phyloP scores from a whole-genome alignment of 371 early-diverging fungal species.

The Batkoa obscura region DNA sequence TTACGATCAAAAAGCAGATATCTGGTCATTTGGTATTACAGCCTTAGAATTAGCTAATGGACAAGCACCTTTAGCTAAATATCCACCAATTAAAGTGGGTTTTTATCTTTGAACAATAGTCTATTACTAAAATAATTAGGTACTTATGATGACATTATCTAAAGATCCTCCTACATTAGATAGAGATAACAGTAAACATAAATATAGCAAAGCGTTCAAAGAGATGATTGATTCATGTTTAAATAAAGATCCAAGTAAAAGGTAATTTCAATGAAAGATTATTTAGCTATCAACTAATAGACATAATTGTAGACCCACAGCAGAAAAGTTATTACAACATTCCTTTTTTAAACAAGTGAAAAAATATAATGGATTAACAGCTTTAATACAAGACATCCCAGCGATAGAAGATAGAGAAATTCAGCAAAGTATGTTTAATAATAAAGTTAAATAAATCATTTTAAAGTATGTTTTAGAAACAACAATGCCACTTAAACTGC shows the following conservation, averaged over 20 bases:
- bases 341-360: slow-evolving; percentile 66
- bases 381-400: slow-evolving; percentile 39
- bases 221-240: slow-evolving; percentile 75
- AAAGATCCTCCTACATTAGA: slow-evolving; percentile 77
- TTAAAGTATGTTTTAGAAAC: not conserved
- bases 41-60: slow-evolving; percentile 75
- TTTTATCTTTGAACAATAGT: slow-evolving; percentile 4
- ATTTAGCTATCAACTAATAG: not conserved
- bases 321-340: slow-evolving; percentile 56
- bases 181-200: slow-evolving; percentile 47
- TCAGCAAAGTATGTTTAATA: slow-evolving; percentile 17
- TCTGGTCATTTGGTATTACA: slow-evolving; percentile 87
- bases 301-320: slow-evolving; percentile 36
- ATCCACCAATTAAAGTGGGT: slow-evolving; percentile 62
- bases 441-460: not conserved
- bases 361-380: slow-evolving; percentile 36
- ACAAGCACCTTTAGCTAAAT: slow-evolving; percentile 85
- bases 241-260: slow-evolving; percentile 56
- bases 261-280: slow-evolving; percentile 13
- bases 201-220: slow-evolving; percentile 54
- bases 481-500: not conserved
- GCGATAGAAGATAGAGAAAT: slow-evolving; percentile 38
- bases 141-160: slow-evolving; percentile 72
- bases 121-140: slow-evolving; percentile 19
- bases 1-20: slow-evolving; percentile 80